Percentiles rank a stretch among this genome's conserved stretches.
These are phyloP conservation scores for Neospora caninum DNA, from an alignment of 169 alveolate species.

Conservation along the genomic window DNA sequence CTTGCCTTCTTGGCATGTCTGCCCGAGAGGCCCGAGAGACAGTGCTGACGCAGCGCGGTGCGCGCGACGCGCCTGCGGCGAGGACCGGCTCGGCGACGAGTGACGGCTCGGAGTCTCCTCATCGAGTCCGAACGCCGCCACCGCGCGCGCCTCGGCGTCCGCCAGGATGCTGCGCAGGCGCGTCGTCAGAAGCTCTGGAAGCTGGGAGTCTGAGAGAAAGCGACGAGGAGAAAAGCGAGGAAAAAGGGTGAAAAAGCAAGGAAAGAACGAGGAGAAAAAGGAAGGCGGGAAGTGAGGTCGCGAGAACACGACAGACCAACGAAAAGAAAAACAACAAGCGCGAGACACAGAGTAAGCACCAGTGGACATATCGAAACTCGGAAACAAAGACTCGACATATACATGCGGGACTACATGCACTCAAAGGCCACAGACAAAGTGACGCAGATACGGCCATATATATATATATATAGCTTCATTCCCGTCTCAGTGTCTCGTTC, in stretches of 20 bases:
- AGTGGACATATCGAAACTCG: too few relatives aligned
- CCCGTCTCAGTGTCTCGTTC: too few relatives aligned
- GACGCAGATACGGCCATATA: too few relatives aligned
- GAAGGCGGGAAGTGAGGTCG: too few relatives aligned
- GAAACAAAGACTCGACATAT: too few relatives aligned
- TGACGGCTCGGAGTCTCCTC: neutral
- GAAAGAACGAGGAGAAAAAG: too few relatives aligned
- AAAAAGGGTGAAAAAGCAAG: neutral
- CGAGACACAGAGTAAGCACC: too few relatives aligned
- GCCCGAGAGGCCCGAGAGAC: neutral
- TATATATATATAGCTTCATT: too few relatives aligned
- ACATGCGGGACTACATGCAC: too few relatives aligned
- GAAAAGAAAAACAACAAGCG: too few relatives aligned
- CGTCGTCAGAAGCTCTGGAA: constrained; percentile 5
- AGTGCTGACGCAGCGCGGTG: neutral
- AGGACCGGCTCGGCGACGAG: neutral
- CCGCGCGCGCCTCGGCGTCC: constrained; percentile 32
- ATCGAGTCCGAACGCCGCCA: constrained; percentile 23
- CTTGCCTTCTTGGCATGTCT: neutral
- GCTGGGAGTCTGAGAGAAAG: constrained; percentile 9
- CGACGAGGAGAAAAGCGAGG: neutral
- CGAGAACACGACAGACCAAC: too few relatives aligned
- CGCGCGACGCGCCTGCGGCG: neutral
- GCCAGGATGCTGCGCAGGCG: constrained; percentile 16
- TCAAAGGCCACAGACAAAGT: too few relatives aligned